Conservation (phyloP, 2,329 filamentous ascomycete genomes). For the Whalleya microplaca region DNA sequence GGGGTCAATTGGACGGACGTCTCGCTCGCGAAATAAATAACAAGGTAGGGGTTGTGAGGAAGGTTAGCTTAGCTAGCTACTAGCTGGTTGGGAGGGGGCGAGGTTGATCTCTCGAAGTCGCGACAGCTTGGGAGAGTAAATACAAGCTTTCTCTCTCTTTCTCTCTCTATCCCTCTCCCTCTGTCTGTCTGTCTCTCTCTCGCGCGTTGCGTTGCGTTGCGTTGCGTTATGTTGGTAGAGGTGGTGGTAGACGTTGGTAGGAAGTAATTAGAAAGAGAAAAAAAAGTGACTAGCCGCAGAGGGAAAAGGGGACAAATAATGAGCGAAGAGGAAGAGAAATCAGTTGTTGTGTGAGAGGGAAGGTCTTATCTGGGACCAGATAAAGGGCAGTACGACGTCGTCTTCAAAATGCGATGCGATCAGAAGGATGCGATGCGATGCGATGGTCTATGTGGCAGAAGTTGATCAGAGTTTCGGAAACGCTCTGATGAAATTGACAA, state of each 20-base stretch:
- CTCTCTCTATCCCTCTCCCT: neutral
- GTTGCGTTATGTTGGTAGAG: too few relatives aligned
- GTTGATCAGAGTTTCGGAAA: neutral
- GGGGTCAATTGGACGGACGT: slow-evolving; percentile 18
- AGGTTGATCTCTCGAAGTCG: neutral
- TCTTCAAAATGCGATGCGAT: neutral
- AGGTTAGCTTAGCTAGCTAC: too few relatives aligned
- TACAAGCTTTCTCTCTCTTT: too few relatives aligned
- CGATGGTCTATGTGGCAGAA: neutral
- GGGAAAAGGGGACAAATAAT: neutral
- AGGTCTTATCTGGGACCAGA: too few relatives aligned
- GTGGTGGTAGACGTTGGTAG: too few relatives aligned
- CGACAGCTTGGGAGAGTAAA: neutral
- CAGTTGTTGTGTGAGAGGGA: too few relatives aligned
- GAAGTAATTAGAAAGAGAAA: neutral
- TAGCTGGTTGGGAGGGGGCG: too few relatives aligned
- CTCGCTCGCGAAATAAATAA: neutral
- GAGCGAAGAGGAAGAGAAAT: neutral
- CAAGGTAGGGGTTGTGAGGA: neutral
- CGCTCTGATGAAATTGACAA: neutral
- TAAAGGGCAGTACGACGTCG: neutral
- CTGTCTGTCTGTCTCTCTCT: neutral
- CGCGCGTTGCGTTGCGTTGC: too few relatives aligned
- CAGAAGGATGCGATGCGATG: neutral
- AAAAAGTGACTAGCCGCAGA: neutral